Evolutionary conservation across 2,329 filamentous ascomycete genomes (phyloP).

Genomic region (Alternaria burnsii): DNA sequence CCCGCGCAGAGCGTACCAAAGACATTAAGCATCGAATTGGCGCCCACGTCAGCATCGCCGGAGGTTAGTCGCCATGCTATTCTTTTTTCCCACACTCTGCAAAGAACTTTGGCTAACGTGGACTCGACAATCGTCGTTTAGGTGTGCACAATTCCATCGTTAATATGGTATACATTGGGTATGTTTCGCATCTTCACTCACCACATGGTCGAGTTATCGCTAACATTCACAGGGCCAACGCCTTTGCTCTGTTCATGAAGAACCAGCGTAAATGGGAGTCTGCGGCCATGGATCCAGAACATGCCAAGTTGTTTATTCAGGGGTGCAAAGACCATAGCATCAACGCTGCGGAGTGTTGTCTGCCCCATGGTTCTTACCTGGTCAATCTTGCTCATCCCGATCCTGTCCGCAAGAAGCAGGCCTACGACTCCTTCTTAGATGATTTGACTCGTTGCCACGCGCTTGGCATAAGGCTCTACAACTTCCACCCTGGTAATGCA

Average conservation of each 20-base stretch:
- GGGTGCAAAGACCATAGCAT: constrained; percentile 75
- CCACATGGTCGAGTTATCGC: not conserved
- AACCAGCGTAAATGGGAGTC: constrained; percentile 95
- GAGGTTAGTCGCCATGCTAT: constrained; percentile 65
- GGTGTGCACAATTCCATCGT: constrained; percentile 87
- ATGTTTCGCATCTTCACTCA: constrained; percentile 20
- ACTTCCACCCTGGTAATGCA: constrained; percentile 93
- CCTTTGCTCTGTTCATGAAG: constrained; percentile 94
- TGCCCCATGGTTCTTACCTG: constrained; percentile 95
- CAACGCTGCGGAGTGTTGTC: constrained; percentile 75
- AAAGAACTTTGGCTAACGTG: constrained; percentile 27
- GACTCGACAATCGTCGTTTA: constrained; percentile 48
- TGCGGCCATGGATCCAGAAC: constrained; percentile 75
- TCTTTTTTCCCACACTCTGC: not conserved
- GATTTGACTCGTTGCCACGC: constrained; percentile 85
- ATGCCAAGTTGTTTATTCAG: constrained; percentile 73
- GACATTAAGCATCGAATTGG: constrained; percentile 85
- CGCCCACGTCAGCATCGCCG: constrained; percentile 89
- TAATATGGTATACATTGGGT: constrained; percentile 79
- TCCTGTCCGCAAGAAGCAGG: constrained; percentile 79
- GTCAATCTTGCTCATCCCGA: constrained; percentile 94
- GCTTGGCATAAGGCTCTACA: constrained; percentile 91
- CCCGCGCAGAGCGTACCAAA: constrained; percentile 73
- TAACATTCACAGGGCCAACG: constrained; percentile 71
- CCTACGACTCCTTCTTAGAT: constrained; percentile 85